Base-by-base conservation (phyloP, 2,329 filamentous ascomycete species). In the Huntiella abstrusa region DNA sequence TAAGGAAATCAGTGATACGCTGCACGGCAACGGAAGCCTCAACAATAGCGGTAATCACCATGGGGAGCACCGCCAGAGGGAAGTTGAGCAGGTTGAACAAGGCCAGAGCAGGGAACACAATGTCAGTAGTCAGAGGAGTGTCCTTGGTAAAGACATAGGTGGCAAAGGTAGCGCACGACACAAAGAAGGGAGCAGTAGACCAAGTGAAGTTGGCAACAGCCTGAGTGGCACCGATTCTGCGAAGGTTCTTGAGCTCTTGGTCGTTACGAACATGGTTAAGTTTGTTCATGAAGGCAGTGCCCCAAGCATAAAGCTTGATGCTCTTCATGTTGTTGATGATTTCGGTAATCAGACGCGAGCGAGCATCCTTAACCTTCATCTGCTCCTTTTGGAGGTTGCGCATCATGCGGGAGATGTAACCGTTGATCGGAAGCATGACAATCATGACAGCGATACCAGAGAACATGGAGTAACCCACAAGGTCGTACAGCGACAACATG, bases 251-350 rank as follows among this genome's bases (percentile, higher is more conserved):
- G 47, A 98, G 68, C 63, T 98, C 91, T 55, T 85, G 75, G 56
- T 98, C 91, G 62, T 98, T 98, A 62, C 91, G 78, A 51, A 98
- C 86, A 60, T 83, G 83, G 64, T 91, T 96, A 49, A 98, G 75
- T 64, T 93, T 94, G 62, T 86, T 91, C 79, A 95, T 94, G 59
- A 98, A 98, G 11, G 91, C 88, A 28, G 80, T 81, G 32, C 87
- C 88, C 91, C 91, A 98, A 28, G 91, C 91, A 60, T 95, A 98
- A 15, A 98, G 74, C 66, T 98, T 98, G 67, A 98, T 91, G 59
- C 86, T 93, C 68, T 98, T 98, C 83, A 98, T 98, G 64, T 96
- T 96, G 69, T 92, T 95, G 57, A 98, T 69, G 53, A 98, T 98
- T 62, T 98, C 91, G 5, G 88, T 92, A 69, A 96, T 95, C 49